A percentile compares a stretch with the other conserved stretches of the same genome.
These are phyloP conservation scores for Russula sp. DNA, from an alignment of 768 basidiomycete species.

Conservation along the genomic window DNA sequence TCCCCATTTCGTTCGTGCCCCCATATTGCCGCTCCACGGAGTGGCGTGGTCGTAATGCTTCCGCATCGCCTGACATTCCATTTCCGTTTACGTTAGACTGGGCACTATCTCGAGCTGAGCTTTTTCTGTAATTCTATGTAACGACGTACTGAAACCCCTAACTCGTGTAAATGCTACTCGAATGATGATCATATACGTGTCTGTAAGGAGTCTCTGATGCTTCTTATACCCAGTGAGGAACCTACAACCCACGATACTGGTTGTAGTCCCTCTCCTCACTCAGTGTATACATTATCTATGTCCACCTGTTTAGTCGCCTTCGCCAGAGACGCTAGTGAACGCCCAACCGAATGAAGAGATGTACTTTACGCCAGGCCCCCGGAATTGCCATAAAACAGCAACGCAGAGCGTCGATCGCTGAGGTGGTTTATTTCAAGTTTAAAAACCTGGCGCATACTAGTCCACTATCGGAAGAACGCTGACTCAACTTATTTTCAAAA, in stretches of 20 bases:
- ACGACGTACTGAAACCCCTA: constrained; percentile 1
- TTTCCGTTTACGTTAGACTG: constrained; percentile 12
- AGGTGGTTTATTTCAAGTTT: not conserved
- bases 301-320: not conserved
- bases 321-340: not conserved
- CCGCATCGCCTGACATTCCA: not conserved
- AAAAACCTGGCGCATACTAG: not conserved
- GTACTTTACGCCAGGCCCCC: not conserved
- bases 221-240: not conserved
- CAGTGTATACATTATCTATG: no score
- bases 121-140: constrained; percentile 15
- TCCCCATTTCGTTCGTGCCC: not conserved
- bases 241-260: not conserved
- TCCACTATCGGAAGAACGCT: not conserved
- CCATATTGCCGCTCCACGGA: constrained; percentile 3
- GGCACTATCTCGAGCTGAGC: not conserved
- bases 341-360: not conserved
- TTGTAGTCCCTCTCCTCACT: not conserved
- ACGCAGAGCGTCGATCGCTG: not conserved
- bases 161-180: not conserved
- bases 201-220: not conserved
- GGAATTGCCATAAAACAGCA: not conserved
- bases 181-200: not conserved
- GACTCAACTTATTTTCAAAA: not conserved
- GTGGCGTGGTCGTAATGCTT: not conserved